These are phyloP conservation scores for Euphorbia lathyris DNA, from an alignment of 345 rosid genomes.

Conservation along the genomic window DNA sequence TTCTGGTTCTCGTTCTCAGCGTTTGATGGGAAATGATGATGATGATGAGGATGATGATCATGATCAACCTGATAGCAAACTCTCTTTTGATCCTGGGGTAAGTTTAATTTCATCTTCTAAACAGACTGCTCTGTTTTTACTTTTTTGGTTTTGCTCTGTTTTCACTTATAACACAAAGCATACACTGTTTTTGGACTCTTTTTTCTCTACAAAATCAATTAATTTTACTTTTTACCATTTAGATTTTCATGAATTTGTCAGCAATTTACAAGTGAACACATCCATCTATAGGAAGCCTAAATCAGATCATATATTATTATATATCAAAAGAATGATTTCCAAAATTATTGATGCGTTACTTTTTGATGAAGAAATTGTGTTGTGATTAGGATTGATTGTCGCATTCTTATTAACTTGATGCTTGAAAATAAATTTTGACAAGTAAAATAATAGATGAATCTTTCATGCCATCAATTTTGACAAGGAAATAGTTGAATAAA, in stretches of 20 bases:
- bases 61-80: neutral
- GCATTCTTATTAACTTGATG: too few species aligned
- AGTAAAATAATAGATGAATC: too few species aligned
- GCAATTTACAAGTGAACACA: too few species aligned
- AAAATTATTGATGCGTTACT: too few species aligned
- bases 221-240: neutral
- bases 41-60: neutral
- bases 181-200: neutral
- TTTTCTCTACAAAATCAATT: too few species aligned
- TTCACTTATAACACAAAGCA: neutral
- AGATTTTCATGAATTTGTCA: too few species aligned
- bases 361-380: too few species aligned
- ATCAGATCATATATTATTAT: neutral
- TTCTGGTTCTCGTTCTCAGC: neutral
- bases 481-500: neutral
- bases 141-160: neutral
- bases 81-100: conserved; percentile 29
- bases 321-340: too few species aligned
- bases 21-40: too few species aligned
- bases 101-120: neutral
- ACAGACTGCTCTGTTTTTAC: conserved; percentile 3
- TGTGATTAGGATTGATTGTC: too few species aligned
- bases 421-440: neutral
- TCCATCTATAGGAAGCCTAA: neutral
- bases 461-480: too few species aligned